Conservation (phyloP, 768 basidiomycete species). For the Boletus rubroflammeus region DNA sequence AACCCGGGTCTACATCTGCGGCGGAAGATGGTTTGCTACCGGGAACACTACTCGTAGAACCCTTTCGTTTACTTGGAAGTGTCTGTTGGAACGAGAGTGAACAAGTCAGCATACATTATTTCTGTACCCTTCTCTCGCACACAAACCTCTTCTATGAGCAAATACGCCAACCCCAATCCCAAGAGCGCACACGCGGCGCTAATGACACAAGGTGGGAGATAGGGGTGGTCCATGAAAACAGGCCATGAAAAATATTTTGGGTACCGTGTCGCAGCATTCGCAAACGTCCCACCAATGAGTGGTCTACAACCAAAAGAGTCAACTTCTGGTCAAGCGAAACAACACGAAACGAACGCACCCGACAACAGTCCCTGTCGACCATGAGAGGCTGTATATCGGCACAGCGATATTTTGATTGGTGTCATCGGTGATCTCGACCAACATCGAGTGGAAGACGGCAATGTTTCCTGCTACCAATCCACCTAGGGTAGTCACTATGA, state of each 20-base stretch:
- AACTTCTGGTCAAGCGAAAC: background rate
- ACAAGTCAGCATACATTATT: background rate
- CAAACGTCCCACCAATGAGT: conserved; percentile 7
- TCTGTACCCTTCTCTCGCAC: background rate
- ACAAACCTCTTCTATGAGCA: conserved; percentile 7
- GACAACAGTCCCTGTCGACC: conserved; percentile 1
- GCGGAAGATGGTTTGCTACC: background rate
- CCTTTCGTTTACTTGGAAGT: conserved; percentile 1
- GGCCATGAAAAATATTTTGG: conserved; percentile 6
- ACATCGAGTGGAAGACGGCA: conserved; percentile 8
- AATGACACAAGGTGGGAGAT: conserved; percentile 4
- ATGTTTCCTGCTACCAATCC: conserved; percentile 8
- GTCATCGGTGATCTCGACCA: conserved; percentile 13
- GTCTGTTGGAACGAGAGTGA: background rate
- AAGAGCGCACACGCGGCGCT: conserved; percentile 1
- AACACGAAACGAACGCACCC: background rate
- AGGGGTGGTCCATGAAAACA: conserved; percentile 5
- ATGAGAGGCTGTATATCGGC: conserved; percentile 10
- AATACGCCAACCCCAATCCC: background rate
- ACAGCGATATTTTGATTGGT: conserved; percentile 13
- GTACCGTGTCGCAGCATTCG: conserved; percentile 8
- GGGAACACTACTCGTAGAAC: background rate
- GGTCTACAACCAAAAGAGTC: background rate
- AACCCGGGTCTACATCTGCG: background rate
- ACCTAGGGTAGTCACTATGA: background rate